Evolutionary conservation across 2,329 filamentous ascomycete genomes (phyloP), one percentile per base, ranked within the genome.

Genomic region (Neonectria coccinea): DNA sequence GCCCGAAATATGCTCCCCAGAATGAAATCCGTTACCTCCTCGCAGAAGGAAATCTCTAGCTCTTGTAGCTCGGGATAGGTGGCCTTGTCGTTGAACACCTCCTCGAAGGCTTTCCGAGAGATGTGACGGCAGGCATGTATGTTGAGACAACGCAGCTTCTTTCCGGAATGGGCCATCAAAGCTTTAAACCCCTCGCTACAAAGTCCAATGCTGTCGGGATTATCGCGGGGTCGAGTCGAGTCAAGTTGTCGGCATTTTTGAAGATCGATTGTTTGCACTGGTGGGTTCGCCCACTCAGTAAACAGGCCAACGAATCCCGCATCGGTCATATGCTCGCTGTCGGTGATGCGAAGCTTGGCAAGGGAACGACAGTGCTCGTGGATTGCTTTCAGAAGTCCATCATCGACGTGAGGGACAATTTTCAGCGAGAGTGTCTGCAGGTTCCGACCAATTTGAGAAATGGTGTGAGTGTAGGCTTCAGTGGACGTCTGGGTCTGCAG

Each of bases 61-160:
- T 91, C 86, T 65, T 83, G 81, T 36, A 98, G 83, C 11, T 88
- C 82, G 0, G 91, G 88, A 70, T 97, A 97, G 1, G 58, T 67
- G 48, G 85, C 86, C 25, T 83, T 84, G 9, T 80, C 78, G 6
- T 82, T 80, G 73, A 98, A 97, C 0, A 91, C 90, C 10, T 90
- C 85, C 66, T 92, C 88, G 64, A 97, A 94, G 0, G 92, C 89
- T 16, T 86, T 80, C 36, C 86, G 83, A 1, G 88, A 86, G 67
- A 98, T 94, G 76, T 97, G 91, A 3, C 95, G 90, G 75, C 93
- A 97, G 0, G 91, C 92, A 14, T 92, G 88, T n/a, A 97, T 83
- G 74, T 97, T 92, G 36, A 98, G 82, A 44, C 86, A 82, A 64
- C 85, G 84, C 2, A 98, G 79, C 11, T 80, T 83, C 1, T 80